Conservation (phyloP, 176 grass and related monocot genomes). For the Oropetium thomaeum region DNA sequence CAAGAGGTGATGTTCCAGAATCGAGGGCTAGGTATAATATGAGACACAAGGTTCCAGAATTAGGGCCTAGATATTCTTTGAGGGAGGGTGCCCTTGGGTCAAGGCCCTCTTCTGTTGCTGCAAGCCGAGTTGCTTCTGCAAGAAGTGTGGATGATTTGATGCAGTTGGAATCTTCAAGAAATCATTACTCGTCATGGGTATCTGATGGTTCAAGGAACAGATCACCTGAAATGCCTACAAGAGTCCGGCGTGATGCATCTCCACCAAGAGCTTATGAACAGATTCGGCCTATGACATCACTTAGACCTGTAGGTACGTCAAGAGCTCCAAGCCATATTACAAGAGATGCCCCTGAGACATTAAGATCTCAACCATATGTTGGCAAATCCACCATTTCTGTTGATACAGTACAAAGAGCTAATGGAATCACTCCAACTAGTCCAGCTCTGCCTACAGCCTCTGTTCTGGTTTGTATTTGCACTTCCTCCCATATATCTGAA, state of each 20-base stretch:
- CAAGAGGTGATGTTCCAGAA: conserved; percentile 39
- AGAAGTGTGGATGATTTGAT: conserved; percentile 58
- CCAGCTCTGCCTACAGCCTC: background rate
- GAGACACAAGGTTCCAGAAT: conserved; percentile 27
- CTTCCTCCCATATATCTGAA: conserved; percentile 6
- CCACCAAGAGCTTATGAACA: conserved; percentile 52
- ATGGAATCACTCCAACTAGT: conserved; percentile 30
- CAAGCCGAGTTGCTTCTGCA: conserved; percentile 40
- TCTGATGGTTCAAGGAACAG: conserved; percentile 37
- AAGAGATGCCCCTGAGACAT: conserved; percentile 44
- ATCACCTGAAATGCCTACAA: conserved; percentile 47
- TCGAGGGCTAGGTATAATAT: conserved; percentile 41
- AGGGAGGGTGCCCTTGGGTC: conserved; percentile 36
- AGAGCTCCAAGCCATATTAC: conserved; percentile 44
- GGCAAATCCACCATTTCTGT: conserved; percentile 35
- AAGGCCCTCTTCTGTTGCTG: conserved; percentile 40
- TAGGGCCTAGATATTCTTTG: conserved; percentile 36
- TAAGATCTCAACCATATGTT: conserved; percentile 42
- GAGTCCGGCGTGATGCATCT: conserved; percentile 38
- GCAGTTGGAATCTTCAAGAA: conserved; percentile 43
- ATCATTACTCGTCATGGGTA: conserved; percentile 41
- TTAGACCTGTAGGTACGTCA: conserved; percentile 33
- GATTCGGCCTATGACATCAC: conserved; percentile 15
- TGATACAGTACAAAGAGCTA: conserved; percentile 36
- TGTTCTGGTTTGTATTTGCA: conserved; percentile 43